These are phyloP conservation scores for Ceratobasidium sp. DNA, from an alignment of 1,284 basidiomycete genomes.

Conservation along the genomic window DNA sequence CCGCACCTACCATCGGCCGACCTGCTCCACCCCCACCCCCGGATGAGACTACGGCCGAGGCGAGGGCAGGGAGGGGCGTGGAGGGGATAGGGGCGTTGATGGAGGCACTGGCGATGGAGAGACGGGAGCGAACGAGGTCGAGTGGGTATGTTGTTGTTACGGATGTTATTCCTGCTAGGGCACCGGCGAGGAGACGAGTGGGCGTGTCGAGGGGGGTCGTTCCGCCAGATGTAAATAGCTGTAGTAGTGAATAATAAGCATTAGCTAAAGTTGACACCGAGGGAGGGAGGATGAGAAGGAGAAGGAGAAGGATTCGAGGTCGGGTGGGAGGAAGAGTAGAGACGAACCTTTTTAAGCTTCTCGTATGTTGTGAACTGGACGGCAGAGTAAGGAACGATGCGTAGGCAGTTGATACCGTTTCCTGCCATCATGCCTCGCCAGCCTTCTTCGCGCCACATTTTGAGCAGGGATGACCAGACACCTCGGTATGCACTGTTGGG, in stretches of 20 bases:
- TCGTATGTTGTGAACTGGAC: conserved; percentile 94
- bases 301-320: no score
- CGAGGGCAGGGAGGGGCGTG: conserved; percentile 57
- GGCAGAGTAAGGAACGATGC: conserved; percentile 85
- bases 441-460: conserved; percentile 95
- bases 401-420: conserved; percentile 79
- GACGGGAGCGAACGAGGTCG: conserved; percentile 91
- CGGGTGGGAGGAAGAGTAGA: background rate
- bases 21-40: conserved; percentile 31
- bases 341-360: conserved; percentile 81
- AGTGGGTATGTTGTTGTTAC: conserved; percentile 94
- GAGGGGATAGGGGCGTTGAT: conserved; percentile 59
- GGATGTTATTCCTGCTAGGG: conserved; percentile 90
- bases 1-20: conserved; percentile 4
- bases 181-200: conserved; percentile 84
- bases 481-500: conserved; percentile 79
- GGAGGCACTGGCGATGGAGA: conserved; percentile 91
- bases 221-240: conserved; percentile 79
- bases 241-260: conserved; percentile 50
- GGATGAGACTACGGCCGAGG: conserved; percentile 45
- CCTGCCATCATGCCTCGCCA: conserved; percentile 90
- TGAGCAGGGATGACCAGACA: conserved; percentile 82
- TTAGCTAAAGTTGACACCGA: background rate
- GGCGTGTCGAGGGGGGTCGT: conserved; percentile 84
- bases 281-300: conserved; percentile 42